Evolutionary conservation across 2,329 filamentous ascomycete species (phyloP).

Genomic region (Pseudogymnoascus sp.): DNA sequence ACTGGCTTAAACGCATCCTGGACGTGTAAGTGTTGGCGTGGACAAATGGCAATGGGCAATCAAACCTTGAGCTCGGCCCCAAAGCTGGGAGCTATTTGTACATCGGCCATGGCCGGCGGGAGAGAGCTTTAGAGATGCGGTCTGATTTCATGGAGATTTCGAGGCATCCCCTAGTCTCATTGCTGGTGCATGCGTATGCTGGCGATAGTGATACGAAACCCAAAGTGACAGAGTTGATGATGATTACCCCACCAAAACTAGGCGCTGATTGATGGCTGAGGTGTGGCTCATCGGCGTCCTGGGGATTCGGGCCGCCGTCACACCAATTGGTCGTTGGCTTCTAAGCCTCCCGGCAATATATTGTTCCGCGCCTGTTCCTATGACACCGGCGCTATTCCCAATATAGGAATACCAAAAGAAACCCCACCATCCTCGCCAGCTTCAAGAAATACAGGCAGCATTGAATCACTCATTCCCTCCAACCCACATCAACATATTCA

Average conservation of each 20-base stretch:
- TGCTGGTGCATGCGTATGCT: slow-evolving; percentile 2
- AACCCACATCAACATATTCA: not conserved
- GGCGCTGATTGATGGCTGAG: slow-evolving; percentile 5
- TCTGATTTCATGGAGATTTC: slow-evolving; percentile 7
- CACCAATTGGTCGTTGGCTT: not conserved
- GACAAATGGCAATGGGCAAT: slow-evolving; percentile 17
- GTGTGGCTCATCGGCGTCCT: slow-evolving; percentile 6
- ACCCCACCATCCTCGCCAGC: slow-evolving; percentile 6
- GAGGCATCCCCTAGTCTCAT: slow-evolving; percentile 5
- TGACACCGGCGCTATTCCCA: not conserved
- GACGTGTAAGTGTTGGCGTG: slow-evolving; percentile 18
- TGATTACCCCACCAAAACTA: slow-evolving; percentile 8
- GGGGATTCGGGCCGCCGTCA: slow-evolving; percentile 7
- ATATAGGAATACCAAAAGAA: not conserved
- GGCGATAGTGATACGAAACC: not conserved
- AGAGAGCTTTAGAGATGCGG: slow-evolving; percentile 7
- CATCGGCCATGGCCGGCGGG: slow-evolving; percentile 59
- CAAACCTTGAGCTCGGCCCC: slow-evolving; percentile 86
- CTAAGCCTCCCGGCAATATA: not conserved
- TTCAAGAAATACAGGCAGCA: slow-evolving; percentile 5
- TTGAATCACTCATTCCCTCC: not conserved
- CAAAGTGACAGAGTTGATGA: not conserved
- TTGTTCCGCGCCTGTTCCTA: slow-evolving; percentile 6
- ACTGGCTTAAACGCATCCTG: slow-evolving; percentile 96
- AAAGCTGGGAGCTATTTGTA: slow-evolving; percentile 78